Evolutionary conservation across 2,329 filamentous ascomycete genomes (phyloP).

Genomic region (Myriangium duriaei): DNA sequence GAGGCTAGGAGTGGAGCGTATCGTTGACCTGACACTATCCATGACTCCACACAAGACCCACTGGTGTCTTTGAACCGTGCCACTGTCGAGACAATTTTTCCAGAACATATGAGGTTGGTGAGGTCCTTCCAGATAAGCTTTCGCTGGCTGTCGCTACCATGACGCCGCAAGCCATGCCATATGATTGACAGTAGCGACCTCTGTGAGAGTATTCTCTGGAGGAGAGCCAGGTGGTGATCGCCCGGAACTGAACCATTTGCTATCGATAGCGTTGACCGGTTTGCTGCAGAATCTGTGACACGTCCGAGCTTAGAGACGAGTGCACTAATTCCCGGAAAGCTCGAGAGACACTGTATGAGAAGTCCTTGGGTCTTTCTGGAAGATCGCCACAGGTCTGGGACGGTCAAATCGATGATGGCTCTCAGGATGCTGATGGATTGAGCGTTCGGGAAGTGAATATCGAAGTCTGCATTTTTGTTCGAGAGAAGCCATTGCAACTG

Average conservation of each 20-base stretch:
- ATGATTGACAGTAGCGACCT: constrained; percentile 31
- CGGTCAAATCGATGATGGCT: constrained; percentile 57
- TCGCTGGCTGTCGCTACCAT: constrained; percentile 31
- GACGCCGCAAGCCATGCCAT: constrained; percentile 31
- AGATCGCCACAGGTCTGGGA: constrained; percentile 70
- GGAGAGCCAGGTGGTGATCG: not conserved
- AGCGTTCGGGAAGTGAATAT: constrained; percentile 51
- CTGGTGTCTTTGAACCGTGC: constrained; percentile 44
- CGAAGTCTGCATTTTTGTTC: constrained; percentile 29
- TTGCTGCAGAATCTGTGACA: constrained; percentile 13
- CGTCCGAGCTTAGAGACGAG: constrained; percentile 53
- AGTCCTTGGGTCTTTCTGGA: constrained; percentile 35
- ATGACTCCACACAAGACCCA: constrained; percentile 27
- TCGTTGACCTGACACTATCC: constrained; percentile 51
- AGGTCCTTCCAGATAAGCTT: constrained; percentile 52
- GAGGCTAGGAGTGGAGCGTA: constrained; percentile 60
- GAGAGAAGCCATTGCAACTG: constrained; percentile 21
- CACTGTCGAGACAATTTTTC: constrained; percentile 44
- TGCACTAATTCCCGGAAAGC: constrained; percentile 66
- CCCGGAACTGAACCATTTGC: constrained; percentile 12
- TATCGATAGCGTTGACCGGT: constrained; percentile 23
- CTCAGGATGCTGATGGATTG: constrained; percentile 63
- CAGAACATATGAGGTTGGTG: constrained; percentile 45
- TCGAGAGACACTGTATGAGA: constrained; percentile 55
- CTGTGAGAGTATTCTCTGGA: constrained; percentile 28